Base-by-base conservation (phyloP, 2,329 filamentous ascomycete genomes). In the Coniochaeta hoffmannii region DNA sequence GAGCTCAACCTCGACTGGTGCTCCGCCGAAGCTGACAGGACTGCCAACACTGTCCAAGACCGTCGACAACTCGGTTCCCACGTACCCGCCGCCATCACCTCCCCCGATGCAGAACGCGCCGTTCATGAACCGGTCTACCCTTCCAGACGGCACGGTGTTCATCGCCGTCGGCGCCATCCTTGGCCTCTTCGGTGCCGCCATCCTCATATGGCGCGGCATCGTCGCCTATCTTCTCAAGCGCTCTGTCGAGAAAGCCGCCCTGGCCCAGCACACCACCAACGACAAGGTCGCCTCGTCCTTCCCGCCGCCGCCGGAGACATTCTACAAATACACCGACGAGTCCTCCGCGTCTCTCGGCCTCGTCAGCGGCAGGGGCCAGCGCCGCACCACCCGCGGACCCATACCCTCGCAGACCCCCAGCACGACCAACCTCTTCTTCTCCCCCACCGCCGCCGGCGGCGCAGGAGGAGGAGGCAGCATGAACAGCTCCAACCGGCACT, bases 71-170 rank as follows among this genome's bases (percentile, higher is more conserved):
- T 59, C 64, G 4, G 69, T 77, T 53, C 74, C 75, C 60, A 81
- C 82, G 22, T 88, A 88, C 60, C 89, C 92, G 5, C 74, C 88
- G 1, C 78, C 90, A 4, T 81, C 84, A 26, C 86, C 97, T 2
- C 94, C 94, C 8, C 88, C 91, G 26, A 96, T 89, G 3, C 79
- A 82, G 36, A 83, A 87, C 65, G 94, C 94, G 5, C 91, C 93
- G 15, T 99, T 90, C 68, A 96, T 97, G 90, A 87, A 92, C 66
- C 85, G 87, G 65, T 95, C 91, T 1, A 86, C 74, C 54, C 78
- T 92, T 11, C 94, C 94, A 2, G 89, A 97, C 65, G 94, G 94
- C 55, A 97, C 93, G 4, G 88, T 99, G 57, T 99, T 99, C 74
- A 99, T 99, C 64, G 88, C 86, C 22, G 94, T 97, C 1, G 94